These are phyloP conservation scores for Stenogyne calaminthoides DNA, from an alignment of 305 asterid species.

Conservation along the genomic window DNA sequence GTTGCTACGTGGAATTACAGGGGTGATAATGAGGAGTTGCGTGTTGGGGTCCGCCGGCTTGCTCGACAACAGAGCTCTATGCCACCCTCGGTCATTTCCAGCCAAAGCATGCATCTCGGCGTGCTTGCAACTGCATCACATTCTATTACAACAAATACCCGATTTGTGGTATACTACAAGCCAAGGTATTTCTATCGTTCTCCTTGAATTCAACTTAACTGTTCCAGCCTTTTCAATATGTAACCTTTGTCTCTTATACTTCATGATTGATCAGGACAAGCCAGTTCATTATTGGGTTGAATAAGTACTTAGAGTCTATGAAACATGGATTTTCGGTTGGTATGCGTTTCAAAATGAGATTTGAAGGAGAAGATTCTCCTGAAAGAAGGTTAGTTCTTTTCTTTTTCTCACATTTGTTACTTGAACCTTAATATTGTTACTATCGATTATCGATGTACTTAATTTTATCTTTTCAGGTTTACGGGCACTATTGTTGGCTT, in stretches of 20 bases:
- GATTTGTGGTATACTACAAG: slow-evolving; percentile 73
- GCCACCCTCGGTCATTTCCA: slow-evolving; percentile 80
- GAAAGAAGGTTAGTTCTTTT: slow-evolving; percentile 76
- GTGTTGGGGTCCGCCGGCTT: slow-evolving; percentile 78
- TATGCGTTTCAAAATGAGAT: slow-evolving; percentile 83
- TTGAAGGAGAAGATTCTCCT: slow-evolving; percentile 85
- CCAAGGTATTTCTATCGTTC: slow-evolving; percentile 58
- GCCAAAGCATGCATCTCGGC: slow-evolving; percentile 94
- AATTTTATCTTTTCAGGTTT: slow-evolving; percentile 47
- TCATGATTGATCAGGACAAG: slow-evolving; percentile 54
- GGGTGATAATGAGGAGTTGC: slow-evolving; percentile 66
- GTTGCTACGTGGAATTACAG: slow-evolving; percentile 36
- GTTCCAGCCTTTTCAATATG: not conserved
- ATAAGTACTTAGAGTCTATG: slow-evolving; percentile 68
- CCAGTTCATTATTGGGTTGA: slow-evolving; percentile 74
- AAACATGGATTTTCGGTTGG: slow-evolving; percentile 62
- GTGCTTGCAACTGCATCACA: slow-evolving; percentile 95
- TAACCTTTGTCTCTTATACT: slow-evolving; percentile 6
- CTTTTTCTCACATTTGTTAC: not conserved
- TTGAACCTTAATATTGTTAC: too few relatives aligned
- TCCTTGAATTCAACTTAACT: not conserved
- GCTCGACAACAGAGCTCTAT: slow-evolving; percentile 66
- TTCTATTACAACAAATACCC: slow-evolving; percentile 66
- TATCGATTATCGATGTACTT: not conserved
- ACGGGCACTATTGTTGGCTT: slow-evolving; percentile 81